Evolutionary conservation across 2,329 filamentous ascomycete species (phyloP).

Genomic region (Chaetothyriales sp.): DNA sequence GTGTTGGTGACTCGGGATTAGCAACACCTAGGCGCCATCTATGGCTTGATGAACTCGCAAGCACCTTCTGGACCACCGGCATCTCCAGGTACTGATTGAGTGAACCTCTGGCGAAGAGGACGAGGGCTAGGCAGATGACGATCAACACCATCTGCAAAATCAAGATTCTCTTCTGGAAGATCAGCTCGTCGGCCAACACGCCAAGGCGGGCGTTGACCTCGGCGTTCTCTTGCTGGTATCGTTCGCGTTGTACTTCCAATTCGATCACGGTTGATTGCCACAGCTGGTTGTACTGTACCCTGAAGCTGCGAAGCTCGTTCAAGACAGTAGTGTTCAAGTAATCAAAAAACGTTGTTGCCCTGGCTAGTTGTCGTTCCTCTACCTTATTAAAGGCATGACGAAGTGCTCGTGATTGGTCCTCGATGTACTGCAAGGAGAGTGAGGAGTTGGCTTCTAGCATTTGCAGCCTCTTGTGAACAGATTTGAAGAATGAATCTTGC

Average conservation of each 20-base stretch:
- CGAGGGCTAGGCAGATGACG: constrained; percentile 69
- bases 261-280: constrained; percentile 94
- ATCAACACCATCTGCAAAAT: constrained; percentile 82
- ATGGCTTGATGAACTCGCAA: constrained; percentile 29
- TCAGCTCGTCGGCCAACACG: constrained; percentile 81
- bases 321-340: constrained; percentile 78
- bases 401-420: constrained; percentile 82
- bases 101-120: constrained; percentile 53
- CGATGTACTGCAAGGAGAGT: constrained; percentile 84
- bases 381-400: constrained; percentile 75
- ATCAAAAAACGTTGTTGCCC: constrained; percentile 66
- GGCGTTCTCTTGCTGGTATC: constrained; percentile 66
- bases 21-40: constrained; percentile 9
- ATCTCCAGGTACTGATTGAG: constrained; percentile 31
- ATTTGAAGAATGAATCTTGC: constrained; percentile 96
- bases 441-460: constrained; percentile 87
- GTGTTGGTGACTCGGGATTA: constrained; percentile 7
- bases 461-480: constrained; percentile 80
- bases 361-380: constrained; percentile 73
- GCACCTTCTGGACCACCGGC: constrained; percentile 32
- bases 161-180: constrained; percentile 73
- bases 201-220: constrained; percentile 68
- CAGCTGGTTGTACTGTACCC: constrained; percentile 82
- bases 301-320: constrained; percentile 59
- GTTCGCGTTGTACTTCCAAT: constrained; percentile 73